Evolutionary conservation across 2,329 filamentous ascomycete species (phyloP).

Genomic region (Pseudocercospora fijiensis): DNA sequence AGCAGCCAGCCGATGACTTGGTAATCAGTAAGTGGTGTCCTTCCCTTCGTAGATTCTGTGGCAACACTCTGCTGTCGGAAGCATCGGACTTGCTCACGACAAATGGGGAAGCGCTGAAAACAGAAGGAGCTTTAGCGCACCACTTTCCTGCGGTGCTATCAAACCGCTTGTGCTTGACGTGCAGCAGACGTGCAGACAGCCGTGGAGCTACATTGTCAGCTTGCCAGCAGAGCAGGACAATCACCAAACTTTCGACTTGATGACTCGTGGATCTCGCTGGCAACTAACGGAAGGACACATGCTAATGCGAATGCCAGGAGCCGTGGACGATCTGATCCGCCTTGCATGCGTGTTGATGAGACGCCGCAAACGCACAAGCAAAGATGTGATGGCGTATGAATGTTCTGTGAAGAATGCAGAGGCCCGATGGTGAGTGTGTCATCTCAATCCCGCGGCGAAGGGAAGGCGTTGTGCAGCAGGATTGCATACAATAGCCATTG

Average conservation of each 20-base stretch:
- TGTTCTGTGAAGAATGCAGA: constrained; percentile 63
- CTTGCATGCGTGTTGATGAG: constrained; percentile 65
- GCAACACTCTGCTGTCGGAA: neutral
- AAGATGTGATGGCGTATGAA: constrained; percentile 46
- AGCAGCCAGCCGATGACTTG: constrained; percentile 59
- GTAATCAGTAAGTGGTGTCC: constrained; percentile 54
- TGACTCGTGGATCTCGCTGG: constrained; percentile 3
- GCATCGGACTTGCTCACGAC: neutral
- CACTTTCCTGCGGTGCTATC: neutral
- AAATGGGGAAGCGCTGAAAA: neutral
- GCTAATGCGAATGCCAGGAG: constrained; percentile 47
- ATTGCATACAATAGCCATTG: constrained; percentile 3
- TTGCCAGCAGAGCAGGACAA: neutral
- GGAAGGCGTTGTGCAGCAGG: neutral
- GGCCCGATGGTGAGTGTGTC: constrained; percentile 57
- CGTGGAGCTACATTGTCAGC: neutral
- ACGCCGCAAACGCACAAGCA: constrained; percentile 47
- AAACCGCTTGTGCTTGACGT: constrained; percentile 16
- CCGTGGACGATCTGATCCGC: constrained; percentile 64
- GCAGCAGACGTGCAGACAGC: constrained; percentile 2
- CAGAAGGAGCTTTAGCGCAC: constrained; percentile 8
- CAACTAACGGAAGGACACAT: constrained; percentile 9
- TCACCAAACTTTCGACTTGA: neutral
- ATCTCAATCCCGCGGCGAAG: neutral
- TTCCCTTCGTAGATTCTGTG: neutral